phyloP scores from a whole-genome alignment of 768 basidiomycete genomes.

The Russula sp. region DNA sequence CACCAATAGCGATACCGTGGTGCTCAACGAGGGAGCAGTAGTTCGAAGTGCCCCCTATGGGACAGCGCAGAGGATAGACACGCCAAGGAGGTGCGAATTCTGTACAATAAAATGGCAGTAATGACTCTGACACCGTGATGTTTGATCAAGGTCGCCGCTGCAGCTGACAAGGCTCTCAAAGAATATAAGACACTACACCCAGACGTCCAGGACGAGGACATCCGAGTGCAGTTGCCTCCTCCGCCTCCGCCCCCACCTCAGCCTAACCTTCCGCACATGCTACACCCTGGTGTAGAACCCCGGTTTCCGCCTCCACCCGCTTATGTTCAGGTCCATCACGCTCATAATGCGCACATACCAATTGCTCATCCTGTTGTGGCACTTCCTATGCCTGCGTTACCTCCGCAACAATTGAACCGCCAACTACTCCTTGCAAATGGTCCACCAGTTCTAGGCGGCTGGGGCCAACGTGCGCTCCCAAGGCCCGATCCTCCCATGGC shows the following conservation, averaged over 20 bases:
- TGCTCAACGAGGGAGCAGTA: slow-evolving; percentile 12
- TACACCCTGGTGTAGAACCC: not conserved
- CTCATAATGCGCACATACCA: slow-evolving; percentile 19
- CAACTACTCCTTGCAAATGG: slow-evolving; percentile 16
- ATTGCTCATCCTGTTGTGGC: slow-evolving; percentile 23
- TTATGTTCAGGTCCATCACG: slow-evolving; percentile 25
- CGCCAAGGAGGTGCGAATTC: slow-evolving; percentile 53
- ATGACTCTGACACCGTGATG: not conserved
- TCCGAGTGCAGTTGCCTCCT: slow-evolving; percentile 63
- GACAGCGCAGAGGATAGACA: slow-evolving; percentile 65
- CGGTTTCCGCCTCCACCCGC: slow-evolving; percentile 1
- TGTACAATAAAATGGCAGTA: not conserved
- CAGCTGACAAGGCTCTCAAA: slow-evolving; percentile 63
- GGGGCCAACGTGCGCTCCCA: not conserved
- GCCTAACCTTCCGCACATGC: not conserved
- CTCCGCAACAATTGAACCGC: not conserved
- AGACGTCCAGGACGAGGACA: slow-evolving; percentile 54
- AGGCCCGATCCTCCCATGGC: not conserved
- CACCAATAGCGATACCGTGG: slow-evolving; percentile 17
- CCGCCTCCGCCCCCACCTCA: slow-evolving; percentile 1
- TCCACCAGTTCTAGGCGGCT: not conserved
- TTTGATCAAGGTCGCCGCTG: slow-evolving; percentile 56
- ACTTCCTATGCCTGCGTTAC: slow-evolving; percentile 5
- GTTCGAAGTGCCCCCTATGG: slow-evolving; percentile 59
- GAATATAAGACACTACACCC: slow-evolving; percentile 59